phyloP scores from a whole-genome alignment of 495 filamentous ascomycete species.

The Xanthoparmelia taractica region DNA sequence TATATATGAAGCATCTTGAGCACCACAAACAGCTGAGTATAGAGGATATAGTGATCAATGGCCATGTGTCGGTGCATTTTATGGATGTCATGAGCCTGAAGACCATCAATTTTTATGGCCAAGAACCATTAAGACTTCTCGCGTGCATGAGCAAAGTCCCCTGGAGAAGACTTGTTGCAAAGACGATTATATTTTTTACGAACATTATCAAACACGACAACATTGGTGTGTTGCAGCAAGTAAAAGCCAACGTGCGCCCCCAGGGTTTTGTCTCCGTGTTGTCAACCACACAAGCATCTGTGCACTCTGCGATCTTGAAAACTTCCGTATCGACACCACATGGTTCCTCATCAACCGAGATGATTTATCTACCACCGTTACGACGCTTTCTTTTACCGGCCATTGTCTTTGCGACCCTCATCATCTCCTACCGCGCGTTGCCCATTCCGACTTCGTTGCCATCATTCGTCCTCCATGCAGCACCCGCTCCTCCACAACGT shows the following conservation, averaged over 20 bases:
- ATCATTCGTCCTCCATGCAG: slow-evolving; percentile 22
- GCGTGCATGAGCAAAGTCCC: background rate
- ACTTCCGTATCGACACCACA: background rate
- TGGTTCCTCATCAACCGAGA: slow-evolving; percentile 6
- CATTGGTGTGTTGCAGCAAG: background rate
- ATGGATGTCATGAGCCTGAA: background rate
- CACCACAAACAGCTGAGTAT: slow-evolving; percentile 7
- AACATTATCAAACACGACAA: too few relatives aligned
- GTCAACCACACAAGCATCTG: background rate
- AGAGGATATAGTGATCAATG: background rate
- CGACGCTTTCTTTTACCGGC: slow-evolving; percentile 31
- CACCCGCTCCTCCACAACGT: slow-evolving; percentile 20
- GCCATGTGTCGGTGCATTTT: too few relatives aligned
- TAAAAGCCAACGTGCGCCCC: background rate
- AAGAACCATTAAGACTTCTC: background rate
- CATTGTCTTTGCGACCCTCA: slow-evolving; percentile 26
- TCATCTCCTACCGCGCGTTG: slow-evolving; percentile 26
- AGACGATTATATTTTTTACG: background rate
- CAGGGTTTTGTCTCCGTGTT: background rate
- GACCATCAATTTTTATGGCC: background rate
- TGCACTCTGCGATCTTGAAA: background rate
- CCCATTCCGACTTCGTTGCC: slow-evolving; percentile 15
- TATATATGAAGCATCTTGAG: background rate
- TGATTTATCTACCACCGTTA: slow-evolving; percentile 32
- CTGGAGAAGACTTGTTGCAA: background rate